phyloP scores from a whole-genome alignment of 257 asterid species.

The Echium plantagineum region DNA sequence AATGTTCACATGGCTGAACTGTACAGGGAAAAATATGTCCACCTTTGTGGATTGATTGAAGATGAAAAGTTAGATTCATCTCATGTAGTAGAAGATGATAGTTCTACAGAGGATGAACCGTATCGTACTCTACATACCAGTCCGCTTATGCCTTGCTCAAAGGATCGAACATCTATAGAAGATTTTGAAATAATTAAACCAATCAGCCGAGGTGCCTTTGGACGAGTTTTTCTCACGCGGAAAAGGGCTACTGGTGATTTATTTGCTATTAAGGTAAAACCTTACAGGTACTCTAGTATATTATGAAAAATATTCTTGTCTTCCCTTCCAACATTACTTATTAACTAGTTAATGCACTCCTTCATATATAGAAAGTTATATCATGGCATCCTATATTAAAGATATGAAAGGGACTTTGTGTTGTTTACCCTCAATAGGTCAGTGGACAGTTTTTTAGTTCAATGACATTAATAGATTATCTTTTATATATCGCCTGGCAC shows the following conservation, averaged over 20 bases:
- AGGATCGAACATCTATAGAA: conserved; percentile 90
- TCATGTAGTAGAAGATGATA: conserved; percentile 51
- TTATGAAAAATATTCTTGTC: too few species aligned
- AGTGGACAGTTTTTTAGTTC: background rate
- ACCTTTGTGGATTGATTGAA: conserved; percentile 81
- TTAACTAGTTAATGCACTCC: background rate
- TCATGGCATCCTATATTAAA: background rate
- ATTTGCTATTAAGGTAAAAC: conserved; percentile 88
- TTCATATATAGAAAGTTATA: too few species aligned
- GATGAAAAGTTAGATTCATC: conserved; percentile 56
- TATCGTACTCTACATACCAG: conserved; percentile 81
- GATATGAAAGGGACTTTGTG: background rate
- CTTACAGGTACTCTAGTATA: background rate
- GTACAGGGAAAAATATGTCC: conserved; percentile 88
- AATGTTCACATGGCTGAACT: background rate
- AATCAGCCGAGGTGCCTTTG: conserved; percentile 98
- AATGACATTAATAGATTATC: background rate
- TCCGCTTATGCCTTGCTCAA: conserved; percentile 70
- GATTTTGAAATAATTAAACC: conserved; percentile 99
- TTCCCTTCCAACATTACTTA: background rate
- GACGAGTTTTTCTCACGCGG: conserved; percentile 86
- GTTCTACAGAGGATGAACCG: conserved; percentile 68
- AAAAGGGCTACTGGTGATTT: conserved; percentile 97
- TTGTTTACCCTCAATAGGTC: background rate
- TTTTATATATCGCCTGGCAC: too few species aligned